A percentile compares a stretch with the other conserved stretches of the same genome.
Evolutionary conservation across 495 filamentous ascomycete species (phyloP).

Genomic region (Bombardia bombarda): DNA sequence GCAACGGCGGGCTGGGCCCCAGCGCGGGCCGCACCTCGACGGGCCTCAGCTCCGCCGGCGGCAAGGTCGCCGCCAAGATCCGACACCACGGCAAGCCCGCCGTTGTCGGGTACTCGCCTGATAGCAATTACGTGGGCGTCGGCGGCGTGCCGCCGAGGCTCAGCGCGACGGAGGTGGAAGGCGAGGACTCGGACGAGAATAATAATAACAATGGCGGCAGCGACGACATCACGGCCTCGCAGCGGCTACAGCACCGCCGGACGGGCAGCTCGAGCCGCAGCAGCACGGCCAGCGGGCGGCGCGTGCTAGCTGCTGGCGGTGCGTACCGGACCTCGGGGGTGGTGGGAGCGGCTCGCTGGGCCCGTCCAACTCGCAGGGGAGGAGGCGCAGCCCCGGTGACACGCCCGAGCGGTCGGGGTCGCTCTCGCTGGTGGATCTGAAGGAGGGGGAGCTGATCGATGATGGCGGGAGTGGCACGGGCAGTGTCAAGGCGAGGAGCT

Average conservation of each 20-base stretch:
- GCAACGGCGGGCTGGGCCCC: slow-evolving; percentile 10
- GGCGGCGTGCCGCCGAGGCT: slow-evolving; percentile 82
- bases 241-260: slow-evolving; percentile 56
- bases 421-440: slow-evolving; percentile 31
- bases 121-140: slow-evolving; percentile 59
- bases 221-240: slow-evolving; percentile 58
- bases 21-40: slow-evolving; percentile 50
- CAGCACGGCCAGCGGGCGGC: slow-evolving; percentile 60
- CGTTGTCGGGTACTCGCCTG: slow-evolving; percentile 60
- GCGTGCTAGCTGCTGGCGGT: too few species aligned
- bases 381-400: slow-evolving; percentile 59
- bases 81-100: slow-evolving; percentile 69
- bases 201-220: too few species aligned
- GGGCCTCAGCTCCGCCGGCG: slow-evolving; percentile 42
- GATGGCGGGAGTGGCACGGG: slow-evolving; percentile 38
- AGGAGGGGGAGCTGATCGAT: slow-evolving; percentile 17
- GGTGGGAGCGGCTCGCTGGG: too few species aligned
- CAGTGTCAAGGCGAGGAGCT: slow-evolving; percentile 34
- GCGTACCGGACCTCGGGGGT: slow-evolving; percentile 44
- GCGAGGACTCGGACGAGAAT: slow-evolving; percentile 65
- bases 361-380: slow-evolving; percentile 25
- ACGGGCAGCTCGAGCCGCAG: slow-evolving; percentile 72
- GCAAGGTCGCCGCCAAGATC: slow-evolving; percentile 64
- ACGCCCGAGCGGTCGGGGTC: slow-evolving; percentile 51
- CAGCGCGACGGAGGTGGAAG: slow-evolving; percentile 89